Evolutionary conservation across 352 stramenopile species (phyloP).

Genomic region (Pythium myriotylum): DNA sequence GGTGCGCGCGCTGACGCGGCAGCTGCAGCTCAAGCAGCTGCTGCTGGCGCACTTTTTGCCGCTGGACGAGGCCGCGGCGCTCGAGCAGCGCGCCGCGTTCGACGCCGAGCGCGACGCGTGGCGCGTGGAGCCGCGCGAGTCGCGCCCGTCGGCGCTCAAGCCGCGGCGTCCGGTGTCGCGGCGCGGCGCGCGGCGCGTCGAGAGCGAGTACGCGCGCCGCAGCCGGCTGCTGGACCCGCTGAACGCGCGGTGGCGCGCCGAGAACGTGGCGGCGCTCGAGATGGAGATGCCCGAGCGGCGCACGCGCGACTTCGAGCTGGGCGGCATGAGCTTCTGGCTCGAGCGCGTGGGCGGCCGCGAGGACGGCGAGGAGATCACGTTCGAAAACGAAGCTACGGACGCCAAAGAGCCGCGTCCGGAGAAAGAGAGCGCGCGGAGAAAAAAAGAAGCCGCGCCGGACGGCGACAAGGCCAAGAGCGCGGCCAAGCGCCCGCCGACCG

Average conservation of each 20-base stretch:
- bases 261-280: slow-evolving; percentile 91
- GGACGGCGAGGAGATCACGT: slow-evolving; percentile 58
- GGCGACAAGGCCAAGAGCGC: slow-evolving; percentile 42
- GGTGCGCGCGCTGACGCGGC: slow-evolving; percentile 92
- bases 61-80: slow-evolving; percentile 58
- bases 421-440: too few species aligned
- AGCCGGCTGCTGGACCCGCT: slow-evolving; percentile 84
- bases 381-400: slow-evolving; percentile 39
- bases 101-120: slow-evolving; percentile 90
- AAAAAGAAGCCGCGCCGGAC: not conserved
- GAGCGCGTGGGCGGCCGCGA: slow-evolving; percentile 49
- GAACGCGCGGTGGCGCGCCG: slow-evolving; percentile 87
- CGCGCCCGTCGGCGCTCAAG: slow-evolving; percentile 56
- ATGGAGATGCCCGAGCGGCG: slow-evolving; percentile 87
- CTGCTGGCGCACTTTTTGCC: slow-evolving; percentile 90
- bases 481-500: slow-evolving; percentile 57
- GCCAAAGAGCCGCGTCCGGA: too few species aligned
- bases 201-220: slow-evolving; percentile 90
- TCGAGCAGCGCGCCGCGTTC: slow-evolving; percentile 87
- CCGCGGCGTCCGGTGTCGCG: slow-evolving; percentile 67
- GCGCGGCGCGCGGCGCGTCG: slow-evolving; percentile 73
- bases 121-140: slow-evolving; percentile 77
- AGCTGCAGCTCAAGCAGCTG: slow-evolving; percentile 96
- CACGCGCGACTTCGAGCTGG: slow-evolving; percentile 79
- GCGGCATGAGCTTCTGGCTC: slow-evolving; percentile 73